Base-by-base conservation (phyloP, 441 rosid species). In the Isatis lusitanica region DNA sequence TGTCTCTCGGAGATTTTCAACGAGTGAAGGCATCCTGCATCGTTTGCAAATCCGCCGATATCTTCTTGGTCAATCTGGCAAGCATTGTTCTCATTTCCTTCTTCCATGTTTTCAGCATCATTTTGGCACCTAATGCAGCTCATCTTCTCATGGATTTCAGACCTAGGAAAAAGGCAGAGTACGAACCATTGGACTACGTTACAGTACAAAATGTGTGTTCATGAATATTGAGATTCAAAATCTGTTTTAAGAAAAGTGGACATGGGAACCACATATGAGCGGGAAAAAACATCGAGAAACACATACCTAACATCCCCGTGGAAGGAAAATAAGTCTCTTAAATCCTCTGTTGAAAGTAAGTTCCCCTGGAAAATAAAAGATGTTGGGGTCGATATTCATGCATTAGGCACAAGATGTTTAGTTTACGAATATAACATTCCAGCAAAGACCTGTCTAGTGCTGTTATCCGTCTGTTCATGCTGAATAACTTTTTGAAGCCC, bases 401-500 rank as follows among this genome's bases (percentile, higher is more conserved):
- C 60, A 39, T 15, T 63, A 26, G 43, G 66, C 44, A 24, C 13
- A 50, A 76, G 71, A 44, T 42, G 63, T 48, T 60, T 35, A 65
- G 58, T 12, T 50, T 51, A n/a, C 56, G 53, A 73, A 71, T 21
- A 66, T 55, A 70, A 30, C 11, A 21, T 65, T 53, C 55, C 59
- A 40, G 51, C 7, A 78, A 70, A 61, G 63, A 93, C 98, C 92
- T 90, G 88, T 71, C 81, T 55, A 9, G 59, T 73, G 70, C 40
- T 18, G 66, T 77, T 81, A 63, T 83, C 89, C 10, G 78, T 79
- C 78, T 87, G 88, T 78, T 87, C 97, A 67, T 80, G 79, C 80
- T 91, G 97, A 81, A 91, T 95, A 72, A 95, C 90, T 80, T 93
- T 91, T 76, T 95, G 98, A 82, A 95, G 97, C 82, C 99, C 99